Base-by-base conservation (phyloP, 495 filamentous ascomycete genomes). In the Talaromyces ruber region DNA sequence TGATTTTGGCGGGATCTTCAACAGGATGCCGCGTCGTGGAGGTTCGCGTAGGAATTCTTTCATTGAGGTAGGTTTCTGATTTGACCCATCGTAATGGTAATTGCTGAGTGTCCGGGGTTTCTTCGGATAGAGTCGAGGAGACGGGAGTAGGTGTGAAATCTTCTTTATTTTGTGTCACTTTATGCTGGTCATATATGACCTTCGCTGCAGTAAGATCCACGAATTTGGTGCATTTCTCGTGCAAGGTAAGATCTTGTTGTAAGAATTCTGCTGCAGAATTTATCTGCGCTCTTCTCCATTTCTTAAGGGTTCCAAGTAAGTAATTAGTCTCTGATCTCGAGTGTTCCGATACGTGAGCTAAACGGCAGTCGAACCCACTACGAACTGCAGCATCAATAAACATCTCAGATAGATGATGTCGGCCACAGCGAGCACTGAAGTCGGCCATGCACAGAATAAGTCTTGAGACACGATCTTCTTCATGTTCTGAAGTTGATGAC, bases 361-460 rank as follows among this genome's bases (percentile, higher is more conserved):
- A 57, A 4, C 26, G 52, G 47, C 69, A 70, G 45, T 72, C 64
- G 43, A 80, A 75, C 6, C 77, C 77, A 52, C 73, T 75, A 39
- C 70, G 64, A 2, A 79, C 64, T 12, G 76, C 75, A 34, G 74
- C 73, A 18, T 62, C 34, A 11, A 80, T 77, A 39, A 80, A 65
- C 28, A 61, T 65, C 29, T 72, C 56, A 5, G 75, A 71, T 4
- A 73, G 61, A 4, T 76, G 68, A 29, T 66, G 58, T 60, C 63
- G 64, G 24, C 66, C 58, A 57, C 76, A 79, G 1, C 66, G 62
- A 64, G 76, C 75, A 52, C 76, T 76, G 2, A 78, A 64, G 29
- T 75, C 66, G 4, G 74, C 71, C 77, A 80, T 80, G 28, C 71
- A 64, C 1, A 71, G 62, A 2, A 79, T 66, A 32, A 80, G 55